A percentile compares a stretch with the other conserved stretches of the same genome.
Evolutionary conservation across 352 stramenopile species (phyloP).

Genomic region (Globisporangium nodosum): DNA sequence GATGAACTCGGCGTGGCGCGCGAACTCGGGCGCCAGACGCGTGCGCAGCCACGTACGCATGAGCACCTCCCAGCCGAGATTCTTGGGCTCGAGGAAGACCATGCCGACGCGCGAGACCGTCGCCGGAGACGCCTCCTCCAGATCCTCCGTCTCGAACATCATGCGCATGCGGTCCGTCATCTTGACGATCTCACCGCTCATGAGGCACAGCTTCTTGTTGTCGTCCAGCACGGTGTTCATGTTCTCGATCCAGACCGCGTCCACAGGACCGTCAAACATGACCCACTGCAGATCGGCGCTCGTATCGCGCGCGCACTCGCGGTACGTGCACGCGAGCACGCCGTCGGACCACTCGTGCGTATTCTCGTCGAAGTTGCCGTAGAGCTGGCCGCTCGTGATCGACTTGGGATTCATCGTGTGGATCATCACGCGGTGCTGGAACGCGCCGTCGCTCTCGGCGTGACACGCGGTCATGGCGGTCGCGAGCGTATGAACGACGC

Average conservation of each 20-base stretch:
- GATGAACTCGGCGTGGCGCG: slow-evolving; percentile 34
- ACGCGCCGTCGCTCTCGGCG: slow-evolving; percentile 43
- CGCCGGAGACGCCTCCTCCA: slow-evolving; percentile 82
- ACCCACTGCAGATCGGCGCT: slow-evolving; percentile 89
- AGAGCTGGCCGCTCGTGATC: slow-evolving; percentile 92
- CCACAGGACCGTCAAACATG: slow-evolving; percentile 91
- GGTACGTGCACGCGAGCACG: slow-evolving; percentile 92
- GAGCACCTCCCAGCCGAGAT: slow-evolving; percentile 88
- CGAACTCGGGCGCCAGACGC: slow-evolving; percentile 32
- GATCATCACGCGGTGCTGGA: slow-evolving; percentile 64
- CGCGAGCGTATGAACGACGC: slow-evolving; percentile 82
- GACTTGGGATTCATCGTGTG: slow-evolving; percentile 94
- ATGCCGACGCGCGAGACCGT: slow-evolving; percentile 92
- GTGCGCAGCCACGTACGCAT: slow-evolving; percentile 83
- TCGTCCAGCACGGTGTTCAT: slow-evolving; percentile 95
- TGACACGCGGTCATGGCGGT: slow-evolving; percentile 72
- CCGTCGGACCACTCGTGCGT: slow-evolving; percentile 95
- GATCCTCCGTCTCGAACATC: slow-evolving; percentile 94
- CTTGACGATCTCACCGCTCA: slow-evolving; percentile 93
- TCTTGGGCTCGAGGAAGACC: slow-evolving; percentile 91
- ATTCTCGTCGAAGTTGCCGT: slow-evolving; percentile 93
- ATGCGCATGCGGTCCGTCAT: slow-evolving; percentile 95
- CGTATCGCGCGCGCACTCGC: slow-evolving; percentile 85
- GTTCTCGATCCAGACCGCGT: slow-evolving; percentile 95
- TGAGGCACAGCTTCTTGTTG: slow-evolving; percentile 93